Percentiles rank a stretch among this genome's conserved stretches.
These are phyloP conservation scores for Moniliella sp. DNA, from an alignment of 1,284 basidiomycete species.

Conservation along the genomic window DNA sequence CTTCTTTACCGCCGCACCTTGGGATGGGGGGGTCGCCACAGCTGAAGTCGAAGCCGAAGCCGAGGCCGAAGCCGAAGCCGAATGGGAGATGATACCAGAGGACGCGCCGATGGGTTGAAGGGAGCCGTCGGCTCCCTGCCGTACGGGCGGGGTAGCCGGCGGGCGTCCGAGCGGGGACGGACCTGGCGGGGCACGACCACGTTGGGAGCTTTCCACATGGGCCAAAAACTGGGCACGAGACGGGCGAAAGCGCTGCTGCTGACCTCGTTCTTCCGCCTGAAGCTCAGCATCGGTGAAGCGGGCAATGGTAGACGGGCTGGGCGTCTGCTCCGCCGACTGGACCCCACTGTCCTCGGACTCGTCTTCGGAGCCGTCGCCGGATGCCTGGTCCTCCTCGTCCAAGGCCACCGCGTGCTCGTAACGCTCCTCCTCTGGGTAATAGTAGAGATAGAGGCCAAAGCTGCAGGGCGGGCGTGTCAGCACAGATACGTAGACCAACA, in stretches of 20 bases:
- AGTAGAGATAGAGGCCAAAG: slow-evolving; percentile 68
- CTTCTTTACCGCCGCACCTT: too few species aligned
- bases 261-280: slow-evolving; percentile 5
- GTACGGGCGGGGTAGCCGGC: too few species aligned
- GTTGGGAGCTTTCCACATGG: slow-evolving; percentile 24
- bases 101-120: too few species aligned
- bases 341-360: slow-evolving; percentile 14
- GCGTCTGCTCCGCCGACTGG: background rate
- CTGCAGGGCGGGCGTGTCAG: slow-evolving; percentile 36
- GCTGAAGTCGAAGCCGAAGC: too few species aligned
- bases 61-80: too few species aligned
- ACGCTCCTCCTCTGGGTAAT: slow-evolving; percentile 66
- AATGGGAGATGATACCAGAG: too few species aligned
- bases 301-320: background rate
- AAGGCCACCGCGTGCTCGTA: slow-evolving; percentile 36
- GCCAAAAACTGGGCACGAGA: slow-evolving; percentile 22
- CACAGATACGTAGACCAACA: slow-evolving; percentile 1
- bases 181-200: background rate
- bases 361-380: slow-evolving; percentile 11
- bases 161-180: too few species aligned
- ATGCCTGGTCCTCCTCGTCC: slow-evolving; percentile 1
- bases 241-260: slow-evolving; percentile 21
- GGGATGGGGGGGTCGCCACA: too few species aligned
- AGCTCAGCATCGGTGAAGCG: background rate
- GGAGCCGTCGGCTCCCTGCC: too few species aligned